Evolutionary conservation across 1,284 basidiomycete species (phyloP), one percentile per base, ranked within the genome.

Genomic region (Cutaneotrichosporon sp.): DNA sequence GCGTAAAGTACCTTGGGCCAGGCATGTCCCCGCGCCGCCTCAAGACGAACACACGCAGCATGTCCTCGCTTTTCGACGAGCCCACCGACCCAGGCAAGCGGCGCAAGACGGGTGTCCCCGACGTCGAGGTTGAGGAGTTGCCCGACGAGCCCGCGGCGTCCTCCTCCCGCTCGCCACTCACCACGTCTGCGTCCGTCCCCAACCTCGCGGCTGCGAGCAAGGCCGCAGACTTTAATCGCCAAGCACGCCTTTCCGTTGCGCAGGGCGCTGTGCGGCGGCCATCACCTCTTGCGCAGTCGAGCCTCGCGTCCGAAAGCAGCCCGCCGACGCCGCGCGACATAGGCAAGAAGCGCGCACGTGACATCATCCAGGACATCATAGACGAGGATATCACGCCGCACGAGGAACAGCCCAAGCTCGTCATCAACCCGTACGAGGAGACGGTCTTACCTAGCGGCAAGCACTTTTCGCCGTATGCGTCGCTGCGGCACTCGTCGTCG

Each of bases 351-450:
- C 58, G 66, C 7, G 68, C 67, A 4, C 65, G 66, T 10, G 65
- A 67, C 34, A 67, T 71, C 40, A 62, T 73, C 51, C 62, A 58
- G 23, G 65, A 66, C 17, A 55, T 73, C 12, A 60, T 70, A 35
- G 64, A 67, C 34, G 59, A 60, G 21, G 64, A 68, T 43, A 59
- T 67, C 15, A 65, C 61, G 12, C 60, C 63, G 9, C 36, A 56
- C 14, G 56, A 59, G 30, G 12, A 52, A 35, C 55, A 54, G 45
- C 52, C 57, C 4, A 58, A 59, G 26, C 56, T 70, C 15, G 61
- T 69, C 22, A 60, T 69, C 58, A 73, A 71, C 52, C 67, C 69
- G 7, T 73, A 73, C 51, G 67, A 73, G 42, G 45, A 54, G 10
- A 49, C 46, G 2, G 42, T 49, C 5, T 46, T 35, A 8, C 49